phyloP scores from a whole-genome alignment of 2,329 filamentous ascomycete genomes.

The Epichloe sibirici region DNA sequence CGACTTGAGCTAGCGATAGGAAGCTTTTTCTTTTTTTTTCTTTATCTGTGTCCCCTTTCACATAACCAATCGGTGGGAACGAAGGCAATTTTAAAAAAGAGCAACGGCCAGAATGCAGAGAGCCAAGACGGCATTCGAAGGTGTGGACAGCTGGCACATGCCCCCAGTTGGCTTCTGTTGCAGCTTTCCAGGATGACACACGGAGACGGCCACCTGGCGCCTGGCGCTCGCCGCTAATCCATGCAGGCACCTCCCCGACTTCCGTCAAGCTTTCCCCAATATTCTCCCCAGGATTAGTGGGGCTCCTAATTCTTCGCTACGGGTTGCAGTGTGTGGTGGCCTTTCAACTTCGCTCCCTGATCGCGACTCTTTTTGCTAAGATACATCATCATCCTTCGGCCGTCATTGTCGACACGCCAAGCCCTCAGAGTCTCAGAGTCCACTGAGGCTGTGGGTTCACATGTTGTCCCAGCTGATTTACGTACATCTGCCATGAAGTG shows the following conservation, averaged over 20 bases:
- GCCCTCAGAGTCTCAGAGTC: too few relatives aligned
- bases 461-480: neutral
- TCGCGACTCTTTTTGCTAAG: neutral
- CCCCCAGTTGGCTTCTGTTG: neutral
- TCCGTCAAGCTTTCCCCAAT: neutral
- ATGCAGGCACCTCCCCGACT: neutral
- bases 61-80: neutral
- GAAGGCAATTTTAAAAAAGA: neutral
- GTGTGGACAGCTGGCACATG: slow-evolving; percentile 1
- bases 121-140: neutral
- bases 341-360: neutral
- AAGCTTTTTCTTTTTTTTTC: neutral
- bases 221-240: neutral
- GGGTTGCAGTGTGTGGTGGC: neutral
- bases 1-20: neutral
- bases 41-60: neutral
- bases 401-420: neutral
- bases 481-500: neutral
- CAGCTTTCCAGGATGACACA: neutral
- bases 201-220: neutral
- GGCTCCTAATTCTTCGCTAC: neutral
- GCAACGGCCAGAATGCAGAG: neutral
- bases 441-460: neutral
- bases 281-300: neutral
- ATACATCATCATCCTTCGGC: neutral